phyloP scores from a whole-genome alignment of 2,329 filamentous ascomycete genomes.

The Trichoderma breve region DNA sequence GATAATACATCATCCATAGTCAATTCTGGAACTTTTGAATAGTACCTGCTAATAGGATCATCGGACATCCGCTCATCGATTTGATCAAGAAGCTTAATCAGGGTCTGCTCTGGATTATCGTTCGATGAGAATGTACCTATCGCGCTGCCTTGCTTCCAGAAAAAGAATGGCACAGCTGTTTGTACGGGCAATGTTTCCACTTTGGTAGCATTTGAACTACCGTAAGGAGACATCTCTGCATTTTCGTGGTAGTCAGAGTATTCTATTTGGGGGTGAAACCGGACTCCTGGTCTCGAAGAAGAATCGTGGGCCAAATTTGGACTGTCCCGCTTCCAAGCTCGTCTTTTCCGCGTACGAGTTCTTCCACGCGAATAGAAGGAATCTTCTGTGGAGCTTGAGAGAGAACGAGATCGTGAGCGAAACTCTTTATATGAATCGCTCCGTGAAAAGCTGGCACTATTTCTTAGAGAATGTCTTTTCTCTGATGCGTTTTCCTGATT shows the following conservation, averaged over 20 bases:
- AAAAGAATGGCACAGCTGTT: not conserved
- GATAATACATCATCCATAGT: not conserved
- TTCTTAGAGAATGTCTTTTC: not conserved
- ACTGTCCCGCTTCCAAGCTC: not conserved
- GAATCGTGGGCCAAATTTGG: not conserved
- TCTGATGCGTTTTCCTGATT: not conserved
- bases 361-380: not conserved
- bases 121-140: not conserved
- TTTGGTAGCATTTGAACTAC: not conserved
- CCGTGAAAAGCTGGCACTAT: not conserved
- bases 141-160: not conserved
- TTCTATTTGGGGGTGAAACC: not conserved
- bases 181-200: not conserved
- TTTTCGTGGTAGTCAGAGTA: not conserved
- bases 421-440: not conserved
- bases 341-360: not conserved
- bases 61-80: not conserved
- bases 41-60: not conserved
- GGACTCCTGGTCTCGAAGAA: not conserved
- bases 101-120: not conserved
- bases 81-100: constrained; percentile 1
- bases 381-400: not conserved
- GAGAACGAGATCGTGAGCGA: not conserved
- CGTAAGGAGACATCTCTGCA: not conserved
- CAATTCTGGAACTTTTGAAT: not conserved